Conservation (phyloP, 768 basidiomycete species). For the Phlebiopsis flavidoalba region DNA sequence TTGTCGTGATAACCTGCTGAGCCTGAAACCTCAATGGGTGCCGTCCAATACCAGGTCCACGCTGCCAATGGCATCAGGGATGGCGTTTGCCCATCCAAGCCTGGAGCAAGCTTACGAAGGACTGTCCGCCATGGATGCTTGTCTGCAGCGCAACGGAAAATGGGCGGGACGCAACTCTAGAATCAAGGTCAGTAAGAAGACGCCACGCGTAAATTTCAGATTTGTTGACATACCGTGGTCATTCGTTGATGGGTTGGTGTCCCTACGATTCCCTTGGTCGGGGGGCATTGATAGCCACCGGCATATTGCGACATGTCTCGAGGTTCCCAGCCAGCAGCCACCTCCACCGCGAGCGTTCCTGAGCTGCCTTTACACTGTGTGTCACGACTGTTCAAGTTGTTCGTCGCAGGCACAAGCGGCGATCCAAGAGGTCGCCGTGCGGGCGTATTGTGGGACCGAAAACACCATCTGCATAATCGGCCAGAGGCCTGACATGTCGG, state of each 20-base stretch:
- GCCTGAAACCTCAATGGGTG: slow-evolving; percentile 1
- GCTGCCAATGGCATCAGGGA: slow-evolving; percentile 8
- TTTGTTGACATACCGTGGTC: background rate
- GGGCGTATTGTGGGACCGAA: background rate
- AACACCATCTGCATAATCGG: slow-evolving; percentile 1
- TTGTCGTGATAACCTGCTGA: slow-evolving; percentile 13
- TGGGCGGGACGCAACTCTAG: slow-evolving; percentile 11
- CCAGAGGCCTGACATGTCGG: slow-evolving; percentile 1
- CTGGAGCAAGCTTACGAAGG: background rate
- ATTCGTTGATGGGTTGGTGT: slow-evolving; percentile 4
- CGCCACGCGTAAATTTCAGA: background rate
- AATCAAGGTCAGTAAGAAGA: background rate
- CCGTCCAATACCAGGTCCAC: slow-evolving; percentile 5
- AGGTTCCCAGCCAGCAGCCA: slow-evolving; percentile 4
- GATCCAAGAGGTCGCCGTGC: background rate
- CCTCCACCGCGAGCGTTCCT: background rate
- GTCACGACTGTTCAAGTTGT: slow-evolving; percentile 5
- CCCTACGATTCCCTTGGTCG: slow-evolving; percentile 2
- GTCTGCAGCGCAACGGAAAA: slow-evolving; percentile 7
- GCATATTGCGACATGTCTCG: slow-evolving; percentile 11
- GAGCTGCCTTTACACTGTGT: slow-evolving; percentile 7
- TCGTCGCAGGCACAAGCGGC: slow-evolving; percentile 2
- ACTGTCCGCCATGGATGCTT: slow-evolving; percentile 1
- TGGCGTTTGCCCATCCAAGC: slow-evolving; percentile 12
- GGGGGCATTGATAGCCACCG: slow-evolving; percentile 6